Evolutionary conservation across 208 protist genomes (phyloP).

Genomic region (Trypanosoma grayi): DNA sequence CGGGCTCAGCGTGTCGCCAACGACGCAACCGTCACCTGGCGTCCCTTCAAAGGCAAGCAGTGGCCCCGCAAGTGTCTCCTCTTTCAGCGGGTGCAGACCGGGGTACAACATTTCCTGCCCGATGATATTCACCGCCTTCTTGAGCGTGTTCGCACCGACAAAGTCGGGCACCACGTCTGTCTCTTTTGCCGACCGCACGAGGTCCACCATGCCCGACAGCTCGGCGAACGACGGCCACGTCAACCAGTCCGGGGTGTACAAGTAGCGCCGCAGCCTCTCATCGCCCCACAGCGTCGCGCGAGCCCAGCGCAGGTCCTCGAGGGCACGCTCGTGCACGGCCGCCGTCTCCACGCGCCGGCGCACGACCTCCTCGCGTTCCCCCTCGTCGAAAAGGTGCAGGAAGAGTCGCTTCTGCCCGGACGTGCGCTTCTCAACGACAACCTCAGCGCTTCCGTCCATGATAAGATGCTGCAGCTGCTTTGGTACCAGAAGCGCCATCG

Average conservation of each 20-base stretch:
- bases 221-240: slow-evolving; percentile 56
- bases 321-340: slow-evolving; percentile 26
- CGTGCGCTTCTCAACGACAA: slow-evolving; percentile 38
- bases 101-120: slow-evolving; percentile 33
- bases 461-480: slow-evolving; percentile 36
- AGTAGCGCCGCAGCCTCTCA: slow-evolving; percentile 34
- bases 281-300: slow-evolving; percentile 47
- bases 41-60: slow-evolving; percentile 27
- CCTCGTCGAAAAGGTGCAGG: slow-evolving; percentile 63
- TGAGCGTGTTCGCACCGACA: slow-evolving; percentile 27
- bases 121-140: slow-evolving; percentile 41
- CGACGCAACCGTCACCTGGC: slow-evolving; percentile 20
- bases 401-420: slow-evolving; percentile 39
- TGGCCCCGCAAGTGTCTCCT: slow-evolving; percentile 39
- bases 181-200: slow-evolving; percentile 50
- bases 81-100: slow-evolving; percentile 59
- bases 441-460: slow-evolving; percentile 43
- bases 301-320: slow-evolving; percentile 59
- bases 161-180: slow-evolving; percentile 32
- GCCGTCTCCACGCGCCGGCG: background rate
- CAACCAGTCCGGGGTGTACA: slow-evolving; percentile 30
- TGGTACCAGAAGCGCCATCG: slow-evolving; percentile 34
- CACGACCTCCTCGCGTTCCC: slow-evolving; percentile 45
- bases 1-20: slow-evolving; percentile 9
- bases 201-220: slow-evolving; percentile 38